phyloP scores from a whole-genome alignment of 164 flowering plant species.

The Brasenia schreberi region DNA sequence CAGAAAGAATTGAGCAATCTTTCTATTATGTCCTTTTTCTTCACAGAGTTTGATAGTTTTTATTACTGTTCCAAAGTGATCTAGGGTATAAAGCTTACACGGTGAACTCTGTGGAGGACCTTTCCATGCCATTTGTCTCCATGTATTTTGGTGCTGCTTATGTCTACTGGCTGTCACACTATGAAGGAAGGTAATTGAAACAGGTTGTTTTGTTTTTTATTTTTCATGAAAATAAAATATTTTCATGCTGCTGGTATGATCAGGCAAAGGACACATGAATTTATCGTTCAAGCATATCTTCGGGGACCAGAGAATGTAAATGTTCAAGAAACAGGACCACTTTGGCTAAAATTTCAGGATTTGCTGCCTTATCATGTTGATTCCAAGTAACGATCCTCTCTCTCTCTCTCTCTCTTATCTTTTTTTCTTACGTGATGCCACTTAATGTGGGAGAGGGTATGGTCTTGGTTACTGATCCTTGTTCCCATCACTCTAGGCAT shows the following conservation, averaged over 20 bases:
- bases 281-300: conserved; percentile 74
- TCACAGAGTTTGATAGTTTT: neutral
- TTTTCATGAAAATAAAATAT: neutral
- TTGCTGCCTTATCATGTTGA: conserved; percentile 42
- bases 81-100: conserved; percentile 58
- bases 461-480: too few species aligned
- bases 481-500: neutral
- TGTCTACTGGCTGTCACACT: conserved; percentile 57
- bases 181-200: conserved; percentile 62
- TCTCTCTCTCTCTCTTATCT: neutral
- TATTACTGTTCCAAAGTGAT: conserved; percentile 30
- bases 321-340: conserved; percentile 43
- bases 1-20: neutral
- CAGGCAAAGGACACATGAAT: conserved; percentile 66
- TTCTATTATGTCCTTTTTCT: neutral
- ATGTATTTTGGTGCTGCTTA: conserved; percentile 94
- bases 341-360: conserved; percentile 62
- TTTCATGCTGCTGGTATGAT: neutral
- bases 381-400: conserved; percentile 8
- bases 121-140: conserved; percentile 62
- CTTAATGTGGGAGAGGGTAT: too few species aligned
- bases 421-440: too few species aligned
- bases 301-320: conserved; percentile 71
- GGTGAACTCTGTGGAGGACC: conserved; percentile 52
- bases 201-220: neutral